These are phyloP conservation scores for Scheffersomyces amazonensis DNA, from an alignment of 805 yeast species.

Conservation along the genomic window DNA sequence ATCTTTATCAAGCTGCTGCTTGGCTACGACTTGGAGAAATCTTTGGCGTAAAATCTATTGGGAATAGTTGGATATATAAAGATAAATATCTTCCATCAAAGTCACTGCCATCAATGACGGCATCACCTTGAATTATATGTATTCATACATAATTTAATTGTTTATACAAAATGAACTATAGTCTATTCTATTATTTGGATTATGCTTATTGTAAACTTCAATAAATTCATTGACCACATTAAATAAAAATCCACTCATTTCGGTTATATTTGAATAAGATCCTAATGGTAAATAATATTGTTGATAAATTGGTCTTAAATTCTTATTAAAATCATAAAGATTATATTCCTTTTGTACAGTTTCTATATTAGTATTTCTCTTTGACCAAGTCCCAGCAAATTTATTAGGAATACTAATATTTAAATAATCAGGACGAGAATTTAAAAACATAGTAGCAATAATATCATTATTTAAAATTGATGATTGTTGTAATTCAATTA, in stretches of 20 bases:
- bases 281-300: conserved; percentile 37
- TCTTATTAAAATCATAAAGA: conserved; percentile 5
- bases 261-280: conserved; percentile 29
- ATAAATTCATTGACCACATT: conserved; percentile 29
- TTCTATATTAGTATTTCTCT: conserved; percentile 13
- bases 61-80: conserved; percentile 75
- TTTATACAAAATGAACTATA: conserved; percentile 12
- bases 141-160: not conserved
- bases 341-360: conserved; percentile 8
- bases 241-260: conserved; percentile 28
- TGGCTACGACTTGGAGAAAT: conserved; percentile 67
- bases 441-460: conserved; percentile 20
- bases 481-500: conserved; percentile 25
- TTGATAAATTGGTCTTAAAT: conserved; percentile 20
- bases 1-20: conserved; percentile 60
- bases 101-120: not conserved
- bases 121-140: not conserved
- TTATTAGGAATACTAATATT: conserved; percentile 23
- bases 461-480: conserved; percentile 20
- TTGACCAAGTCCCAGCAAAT: conserved; percentile 31
- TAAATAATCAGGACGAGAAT: conserved; percentile 23
- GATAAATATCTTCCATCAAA: conserved; percentile 47
- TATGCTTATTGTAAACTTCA: conserved; percentile 16
- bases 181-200: conserved; percentile 4
- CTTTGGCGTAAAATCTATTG: conserved; percentile 58